Conservation (phyloP, 108 stramenopile genomes). For the Stephanodiscus triporus region DNA sequence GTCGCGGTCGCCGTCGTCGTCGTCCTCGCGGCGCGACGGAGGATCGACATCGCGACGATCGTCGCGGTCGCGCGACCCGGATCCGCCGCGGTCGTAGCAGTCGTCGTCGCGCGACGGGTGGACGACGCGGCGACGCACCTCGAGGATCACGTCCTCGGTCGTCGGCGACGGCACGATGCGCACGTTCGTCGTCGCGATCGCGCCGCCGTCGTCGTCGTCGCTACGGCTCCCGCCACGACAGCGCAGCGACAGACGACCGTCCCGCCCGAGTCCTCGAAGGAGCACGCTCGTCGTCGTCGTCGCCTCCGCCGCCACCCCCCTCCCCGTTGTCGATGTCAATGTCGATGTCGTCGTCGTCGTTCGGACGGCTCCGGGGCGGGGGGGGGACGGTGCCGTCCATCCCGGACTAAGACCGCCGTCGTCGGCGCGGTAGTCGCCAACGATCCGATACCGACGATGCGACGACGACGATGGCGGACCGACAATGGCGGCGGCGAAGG, state of each 20-base stretch:
- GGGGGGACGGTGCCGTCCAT: too few relatives aligned
- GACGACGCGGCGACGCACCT: background rate
- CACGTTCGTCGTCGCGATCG: background rate
- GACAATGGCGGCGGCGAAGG: too few relatives aligned
- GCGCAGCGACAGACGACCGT: background rate
- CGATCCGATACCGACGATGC: too few relatives aligned
- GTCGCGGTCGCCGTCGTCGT: background rate
- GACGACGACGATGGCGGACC: too few relatives aligned
- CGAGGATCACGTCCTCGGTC: background rate
- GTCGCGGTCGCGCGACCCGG: too few relatives aligned
- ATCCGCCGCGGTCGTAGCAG: background rate
- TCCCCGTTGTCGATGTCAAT: background rate
- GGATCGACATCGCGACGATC: too few relatives aligned
- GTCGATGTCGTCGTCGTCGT: background rate
- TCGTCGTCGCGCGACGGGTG: background rate
- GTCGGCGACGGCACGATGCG: background rate
- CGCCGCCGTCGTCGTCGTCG: slow-evolving; percentile 1
- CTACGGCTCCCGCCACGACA: too few relatives aligned
- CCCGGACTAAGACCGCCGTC: too few relatives aligned
- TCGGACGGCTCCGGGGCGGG: too few relatives aligned
- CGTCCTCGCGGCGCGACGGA: background rate
- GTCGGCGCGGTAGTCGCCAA: too few relatives aligned
- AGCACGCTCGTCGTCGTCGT: background rate
- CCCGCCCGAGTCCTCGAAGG: background rate
- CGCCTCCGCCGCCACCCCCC: background rate